Evolutionary conservation across 495 filamentous ascomycete genomes (phyloP).

Genomic region (Sordaria brevicollis): DNA sequence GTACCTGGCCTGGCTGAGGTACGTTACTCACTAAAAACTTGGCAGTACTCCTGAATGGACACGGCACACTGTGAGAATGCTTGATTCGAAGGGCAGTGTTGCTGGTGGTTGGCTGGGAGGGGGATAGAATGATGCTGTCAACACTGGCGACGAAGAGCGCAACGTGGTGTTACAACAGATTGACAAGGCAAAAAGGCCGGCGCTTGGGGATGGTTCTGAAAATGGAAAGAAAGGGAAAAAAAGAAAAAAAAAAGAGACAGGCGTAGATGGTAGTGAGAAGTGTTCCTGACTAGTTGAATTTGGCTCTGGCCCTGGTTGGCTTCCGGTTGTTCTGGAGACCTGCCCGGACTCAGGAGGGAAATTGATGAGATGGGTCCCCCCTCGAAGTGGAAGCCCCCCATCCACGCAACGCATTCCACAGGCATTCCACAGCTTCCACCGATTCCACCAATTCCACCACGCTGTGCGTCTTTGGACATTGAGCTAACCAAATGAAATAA

Average conservation of each 20-base stretch:
- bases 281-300: neutral
- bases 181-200: neutral
- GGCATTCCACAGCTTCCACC: neutral
- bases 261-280: slow-evolving; percentile 1
- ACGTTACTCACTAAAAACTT: neutral
- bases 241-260: neutral
- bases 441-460: neutral
- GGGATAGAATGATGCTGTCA: neutral
- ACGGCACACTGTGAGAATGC: neutral
- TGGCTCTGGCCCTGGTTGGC: neutral
- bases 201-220: neutral
- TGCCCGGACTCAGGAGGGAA: neutral
- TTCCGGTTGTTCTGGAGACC: neutral
- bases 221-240: neutral
- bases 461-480: neutral
- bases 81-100: neutral
- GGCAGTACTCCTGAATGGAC: neutral
- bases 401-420: too few relatives aligned
- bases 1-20: neutral
- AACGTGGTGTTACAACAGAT: neutral
- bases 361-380: neutral
- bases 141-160: neutral
- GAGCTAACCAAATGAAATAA: neutral
- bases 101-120: neutral
- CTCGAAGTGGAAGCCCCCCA: too few relatives aligned